phyloP scores from a whole-genome alignment of 495 filamentous ascomycete genomes.

The Hypoxylon fuscum region DNA sequence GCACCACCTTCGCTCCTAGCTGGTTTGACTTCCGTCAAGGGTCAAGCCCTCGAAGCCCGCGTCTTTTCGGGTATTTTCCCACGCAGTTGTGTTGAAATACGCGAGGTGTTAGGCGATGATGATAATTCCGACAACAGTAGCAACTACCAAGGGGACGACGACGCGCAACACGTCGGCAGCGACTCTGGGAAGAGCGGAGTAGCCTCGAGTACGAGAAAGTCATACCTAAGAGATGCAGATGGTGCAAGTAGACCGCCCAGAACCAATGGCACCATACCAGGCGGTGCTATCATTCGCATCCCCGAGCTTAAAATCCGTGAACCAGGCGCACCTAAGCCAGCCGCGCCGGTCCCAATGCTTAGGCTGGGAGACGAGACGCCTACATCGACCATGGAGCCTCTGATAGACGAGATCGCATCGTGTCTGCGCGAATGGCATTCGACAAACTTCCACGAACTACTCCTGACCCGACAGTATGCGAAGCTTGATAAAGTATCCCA shows the following conservation, averaged over 20 bases:
- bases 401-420: constrained; percentile 97
- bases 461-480: constrained; percentile 81
- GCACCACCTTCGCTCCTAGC: constrained; percentile 92
- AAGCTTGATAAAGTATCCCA: constrained; percentile 81
- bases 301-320: constrained; percentile 50
- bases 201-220: constrained; percentile 45
- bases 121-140: constrained; percentile 55
- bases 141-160: constrained; percentile 39
- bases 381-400: constrained; percentile 83
- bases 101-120: constrained; percentile 76
- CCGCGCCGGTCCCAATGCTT: constrained; percentile 94
- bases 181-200: constrained; percentile 60
- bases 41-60: constrained; percentile 90
- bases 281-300: constrained; percentile 4
- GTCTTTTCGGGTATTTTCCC: constrained; percentile 99
- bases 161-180: constrained; percentile 44
- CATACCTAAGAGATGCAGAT: constrained; percentile 25
- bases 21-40: constrained; percentile 89
- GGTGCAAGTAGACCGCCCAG: constrained; percentile 33
- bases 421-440: constrained; percentile 98
- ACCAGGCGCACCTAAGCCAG: constrained; percentile 74
- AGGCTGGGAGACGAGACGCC: constrained; percentile 97
- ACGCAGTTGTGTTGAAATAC: constrained; percentile 83
- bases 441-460: constrained; percentile 92
- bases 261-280: constrained; percentile 40